Conservation (phyloP, 495 filamentous ascomycete genomes). For the Endocarpon pusillum region DNA sequence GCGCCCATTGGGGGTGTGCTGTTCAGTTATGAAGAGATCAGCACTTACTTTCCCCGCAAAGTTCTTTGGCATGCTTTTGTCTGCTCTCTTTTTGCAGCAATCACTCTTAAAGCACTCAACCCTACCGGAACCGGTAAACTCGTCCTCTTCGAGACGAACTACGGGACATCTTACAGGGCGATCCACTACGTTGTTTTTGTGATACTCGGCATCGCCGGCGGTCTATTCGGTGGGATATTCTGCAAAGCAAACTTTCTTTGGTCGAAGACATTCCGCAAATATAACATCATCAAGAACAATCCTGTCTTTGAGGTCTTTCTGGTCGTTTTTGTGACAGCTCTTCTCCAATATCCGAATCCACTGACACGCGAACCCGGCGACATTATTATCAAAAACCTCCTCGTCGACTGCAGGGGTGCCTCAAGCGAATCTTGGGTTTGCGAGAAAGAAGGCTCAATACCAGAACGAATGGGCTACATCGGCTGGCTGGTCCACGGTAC, state of each 20-base stretch:
- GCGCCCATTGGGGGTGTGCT: conserved; percentile 42
- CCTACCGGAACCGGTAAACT: conserved; percentile 39
- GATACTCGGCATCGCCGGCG: conserved; percentile 35
- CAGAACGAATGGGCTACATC: conserved; percentile 19
- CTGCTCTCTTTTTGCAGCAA: conserved; percentile 35
- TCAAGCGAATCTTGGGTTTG: conserved; percentile 27
- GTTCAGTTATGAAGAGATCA: conserved; percentile 35
- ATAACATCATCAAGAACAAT: conserved; percentile 30
- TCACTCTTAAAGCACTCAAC: conserved; percentile 37
- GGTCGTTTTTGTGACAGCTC: conserved; percentile 31
- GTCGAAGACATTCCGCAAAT: conserved; percentile 35
- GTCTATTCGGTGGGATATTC: conserved; percentile 37
- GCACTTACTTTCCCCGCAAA: conserved; percentile 29
- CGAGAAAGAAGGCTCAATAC: conserved; percentile 27
- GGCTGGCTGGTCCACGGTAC: conserved; percentile 34
- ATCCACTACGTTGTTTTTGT: conserved; percentile 38
- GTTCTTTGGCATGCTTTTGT: conserved; percentile 41
- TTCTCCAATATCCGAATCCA: conserved; percentile 38
- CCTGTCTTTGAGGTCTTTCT: conserved; percentile 36
- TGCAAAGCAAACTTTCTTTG: conserved; percentile 38
- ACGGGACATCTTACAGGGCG: conserved; percentile 32
- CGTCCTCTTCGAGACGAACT: conserved; percentile 42
- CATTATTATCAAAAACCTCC: conserved; percentile 33
- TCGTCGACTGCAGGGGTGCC: conserved; percentile 31
- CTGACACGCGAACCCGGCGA: conserved; percentile 35